Base-by-base conservation (phyloP, 768 basidiomycete species). In the Sutorius australiensis region DNA sequence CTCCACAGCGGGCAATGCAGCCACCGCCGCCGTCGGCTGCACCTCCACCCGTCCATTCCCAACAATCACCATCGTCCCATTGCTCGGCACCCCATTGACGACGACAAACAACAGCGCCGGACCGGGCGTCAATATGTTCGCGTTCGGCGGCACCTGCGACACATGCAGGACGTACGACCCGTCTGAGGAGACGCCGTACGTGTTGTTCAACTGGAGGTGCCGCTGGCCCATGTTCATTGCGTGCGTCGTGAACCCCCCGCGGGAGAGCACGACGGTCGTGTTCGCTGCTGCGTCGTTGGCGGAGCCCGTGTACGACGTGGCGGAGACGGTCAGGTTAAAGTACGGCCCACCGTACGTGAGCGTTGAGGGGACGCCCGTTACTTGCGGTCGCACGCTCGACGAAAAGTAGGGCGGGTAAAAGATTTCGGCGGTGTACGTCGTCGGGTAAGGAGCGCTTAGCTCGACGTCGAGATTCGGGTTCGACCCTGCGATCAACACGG, bases 391-490 rank as follows among this genome's bases (percentile, higher is more conserved):
- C 0, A 75, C 74, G 41, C 71, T 63, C 11, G 86, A 79, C 37
- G 80, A 75, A 75, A 87, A 98, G 74, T 95, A 99, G 11, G 83
- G 77, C 0, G 95, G 95, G 74, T 94, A 98, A 77, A 94, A 99
- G 37, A 86, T 79, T 67, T 95, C 93, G 1, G 87, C 85, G 31
- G 81, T 74, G 63, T 94, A 95, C 27, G 84, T 82, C 2, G 92
- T 92, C 1, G 87, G 85, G 75, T 76, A 92, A 33, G 76, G 36
- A 10, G 80, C 78, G n/a, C 73, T 68, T 32, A 73, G 55, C 61
- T 87, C 85, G 55, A 87, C 86, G 61, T 98, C 94, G 32, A 88
- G 76, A 64, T 95, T 95, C 1, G 95, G 94, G 73, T 98, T 98
- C 31, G 91, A 92, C 7, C 95, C 95, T 30, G 91, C 92, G 58